phyloP scores from a whole-genome alignment of 768 basidiomycete genomes.

The Rhodotorula diobovata region DNA sequence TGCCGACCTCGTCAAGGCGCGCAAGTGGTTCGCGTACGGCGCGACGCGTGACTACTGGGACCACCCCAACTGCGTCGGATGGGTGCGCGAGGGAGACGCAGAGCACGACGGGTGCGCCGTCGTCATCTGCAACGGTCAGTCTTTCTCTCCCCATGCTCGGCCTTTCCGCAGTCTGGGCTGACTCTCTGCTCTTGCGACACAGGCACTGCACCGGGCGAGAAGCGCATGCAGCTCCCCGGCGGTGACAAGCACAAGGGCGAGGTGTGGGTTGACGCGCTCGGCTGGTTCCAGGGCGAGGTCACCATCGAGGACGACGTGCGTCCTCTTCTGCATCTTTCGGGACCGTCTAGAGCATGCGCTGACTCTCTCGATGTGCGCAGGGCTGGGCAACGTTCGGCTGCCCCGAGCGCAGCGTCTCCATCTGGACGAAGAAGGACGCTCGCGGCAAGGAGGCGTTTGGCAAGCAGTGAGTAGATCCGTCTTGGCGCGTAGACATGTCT shows the following conservation, averaged over 20 bases:
- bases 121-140: conserved; percentile 42
- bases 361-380: background rate
- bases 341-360: too few species aligned
- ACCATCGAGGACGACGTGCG: conserved; percentile 51
- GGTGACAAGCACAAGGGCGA: conserved; percentile 51
- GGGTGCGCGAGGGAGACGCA: conserved; percentile 50
- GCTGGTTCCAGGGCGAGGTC: conserved; percentile 52
- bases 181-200: background rate
- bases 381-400: conserved; percentile 52
- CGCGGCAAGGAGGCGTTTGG: conserved; percentile 50
- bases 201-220: conserved; percentile 44
- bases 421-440: conserved; percentile 51
- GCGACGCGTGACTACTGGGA: conserved; percentile 50
- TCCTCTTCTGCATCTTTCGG: background rate
- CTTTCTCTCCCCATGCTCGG: background rate
- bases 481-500: too few species aligned
- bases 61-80: conserved; percentile 50
- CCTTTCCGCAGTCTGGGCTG: background rate
- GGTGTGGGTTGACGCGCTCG: conserved; percentile 52
- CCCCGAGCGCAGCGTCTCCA: conserved; percentile 48
- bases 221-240: conserved; percentile 47
- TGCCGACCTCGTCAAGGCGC: conserved; percentile 46
- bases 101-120: conserved; percentile 48
- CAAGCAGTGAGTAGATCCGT: too few species aligned
- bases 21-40: conserved; percentile 44